Evolutionary conservation across 2,329 filamentous ascomycete genomes (phyloP), one percentile per base, ranked within the genome.

Genomic region (Botrytis pseudocinerea): DNA sequence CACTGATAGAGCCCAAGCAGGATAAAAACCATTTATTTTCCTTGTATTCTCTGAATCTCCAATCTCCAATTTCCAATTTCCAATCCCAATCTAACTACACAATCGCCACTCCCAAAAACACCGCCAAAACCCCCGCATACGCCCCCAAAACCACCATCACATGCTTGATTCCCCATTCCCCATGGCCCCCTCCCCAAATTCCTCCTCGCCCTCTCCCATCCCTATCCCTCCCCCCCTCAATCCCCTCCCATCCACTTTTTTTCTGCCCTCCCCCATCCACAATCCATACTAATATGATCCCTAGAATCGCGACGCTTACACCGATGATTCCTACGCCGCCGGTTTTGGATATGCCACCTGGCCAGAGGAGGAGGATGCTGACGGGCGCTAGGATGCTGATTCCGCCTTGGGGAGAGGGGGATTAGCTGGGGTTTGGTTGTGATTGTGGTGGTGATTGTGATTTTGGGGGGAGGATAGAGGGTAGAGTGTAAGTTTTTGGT

Each of bases 101-200:
- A 48, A 70, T 16, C 22, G 42, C 69, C 2, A 46, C 59, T 32
- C 66, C 63, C 35, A 59, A 64, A 72, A 74, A 68, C 4, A 69
- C 1, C 8, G 57, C 73, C 38, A 74, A 59, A 69, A 71, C 69
- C 12, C 51, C 69, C 60, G 62, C 54, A 69, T 72, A 74, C 18
- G 42, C 62, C 4, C 54, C 73, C 51, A 64, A 38, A 25, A 60
- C 44, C 14, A 64, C 1, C 32, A 63, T 22, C 9, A 69, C 40
- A 40, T 60, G 28, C 20, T 40, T 35, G 7, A 18, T 5, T n/a
- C 48, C n/a, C 61, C 40, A 65, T 20, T 6, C 59, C 28, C 28
- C 1, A 28, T 25, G 12, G 4, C n/a, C 38, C 8, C 59, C 7
- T 32, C 32, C 32, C 32, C 32, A 3, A 32, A 32, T 32, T 32